Evolutionary conservation across 768 basidiomycete species (phyloP), one percentile per base, ranked within the genome.

Genomic region (Termitomyces sp.): DNA sequence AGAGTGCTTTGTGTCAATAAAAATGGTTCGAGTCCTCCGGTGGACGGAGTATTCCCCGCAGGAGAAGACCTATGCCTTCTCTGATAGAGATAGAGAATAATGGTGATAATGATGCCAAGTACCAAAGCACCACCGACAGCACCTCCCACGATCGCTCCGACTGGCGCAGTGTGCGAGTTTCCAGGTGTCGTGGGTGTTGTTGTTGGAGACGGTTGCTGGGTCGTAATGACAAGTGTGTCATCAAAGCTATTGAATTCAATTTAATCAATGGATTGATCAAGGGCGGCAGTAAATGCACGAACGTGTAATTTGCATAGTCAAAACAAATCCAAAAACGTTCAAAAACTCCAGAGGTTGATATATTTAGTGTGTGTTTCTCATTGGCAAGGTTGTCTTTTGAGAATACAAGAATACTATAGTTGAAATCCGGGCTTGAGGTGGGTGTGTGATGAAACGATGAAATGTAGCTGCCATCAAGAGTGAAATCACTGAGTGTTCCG

Each of bases 321-420:
- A 26, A 46, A 11, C 18, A 48, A 7, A 32, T 10, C 28, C 30
- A 32, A 30, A 54, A 57, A 16, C 61, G 59, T 46, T 69, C 58
- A 3, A 66, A 50, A 9, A 41, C 5, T 9, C 70, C 74, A 10
- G 69, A 64, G 1, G 70, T 71, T 2, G 68, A 66, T 53, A 77
- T 71, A 2, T 65, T 53, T 11, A 76, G 59, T 5, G 63, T 64
- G 54, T 75, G 74, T 11, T 66, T 53, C 0, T 49, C 47, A 56
- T 74, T 73, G 22, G 60, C 33, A 14, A 76, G 62, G 36, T 66
- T 66, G 14, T 54, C 62, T 22, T 58, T 40, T 0, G 65, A 65
- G 51, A 68, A 76, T 7, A 65, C 71, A 28, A 71, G 62, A 18
- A 62, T 59, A 30, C 74, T 72, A 60, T 66, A 75, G 13, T 67